phyloP scores from a whole-genome alignment of 495 filamentous ascomycete genomes.

The Neurospora sp. region DNA sequence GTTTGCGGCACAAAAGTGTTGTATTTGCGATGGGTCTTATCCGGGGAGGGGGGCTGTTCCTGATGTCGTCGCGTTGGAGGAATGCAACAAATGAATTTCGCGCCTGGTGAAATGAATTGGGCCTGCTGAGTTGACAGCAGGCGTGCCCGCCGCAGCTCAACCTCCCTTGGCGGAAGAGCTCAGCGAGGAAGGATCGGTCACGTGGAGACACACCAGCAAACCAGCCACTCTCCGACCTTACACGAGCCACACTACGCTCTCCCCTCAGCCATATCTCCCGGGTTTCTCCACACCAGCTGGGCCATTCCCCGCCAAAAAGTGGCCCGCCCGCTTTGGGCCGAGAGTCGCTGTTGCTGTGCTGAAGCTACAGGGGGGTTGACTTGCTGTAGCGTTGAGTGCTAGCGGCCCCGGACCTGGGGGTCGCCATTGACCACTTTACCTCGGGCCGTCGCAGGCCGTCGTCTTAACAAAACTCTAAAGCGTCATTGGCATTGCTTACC shows the following conservation, averaged over 20 bases:
- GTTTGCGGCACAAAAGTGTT: constrained; percentile 8
- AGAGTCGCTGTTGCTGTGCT: neutral
- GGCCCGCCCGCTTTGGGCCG: neutral
- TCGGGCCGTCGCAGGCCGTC: constrained; percentile 25
- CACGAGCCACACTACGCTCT: neutral
- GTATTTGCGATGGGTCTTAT: constrained; percentile 9
- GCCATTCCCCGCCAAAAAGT: neutral
- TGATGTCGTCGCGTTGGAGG: constrained; percentile 26
- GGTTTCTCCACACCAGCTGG: neutral
- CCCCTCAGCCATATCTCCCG: neutral
- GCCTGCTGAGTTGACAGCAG: neutral
- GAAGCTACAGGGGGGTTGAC: neutral
- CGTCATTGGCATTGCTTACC: neutral
- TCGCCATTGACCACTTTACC: constrained; percentile 4
- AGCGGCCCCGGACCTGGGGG: neutral
- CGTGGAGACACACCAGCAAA: neutral
- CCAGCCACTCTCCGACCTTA: neutral
- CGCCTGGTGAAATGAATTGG: constrained; percentile 11
- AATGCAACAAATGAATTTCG: constrained; percentile 13
- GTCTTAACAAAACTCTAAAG: neutral
- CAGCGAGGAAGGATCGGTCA: neutral
- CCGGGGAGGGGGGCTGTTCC: constrained; percentile 11
- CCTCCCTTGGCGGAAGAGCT: neutral
- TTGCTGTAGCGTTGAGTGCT: neutral
- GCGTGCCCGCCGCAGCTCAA: neutral